A percentile compares a stretch with the other conserved stretches of the same genome.
Conservation (phyloP, 495 filamentous ascomycete genomes). For the Amphirosellinia nigrospora region DNA sequence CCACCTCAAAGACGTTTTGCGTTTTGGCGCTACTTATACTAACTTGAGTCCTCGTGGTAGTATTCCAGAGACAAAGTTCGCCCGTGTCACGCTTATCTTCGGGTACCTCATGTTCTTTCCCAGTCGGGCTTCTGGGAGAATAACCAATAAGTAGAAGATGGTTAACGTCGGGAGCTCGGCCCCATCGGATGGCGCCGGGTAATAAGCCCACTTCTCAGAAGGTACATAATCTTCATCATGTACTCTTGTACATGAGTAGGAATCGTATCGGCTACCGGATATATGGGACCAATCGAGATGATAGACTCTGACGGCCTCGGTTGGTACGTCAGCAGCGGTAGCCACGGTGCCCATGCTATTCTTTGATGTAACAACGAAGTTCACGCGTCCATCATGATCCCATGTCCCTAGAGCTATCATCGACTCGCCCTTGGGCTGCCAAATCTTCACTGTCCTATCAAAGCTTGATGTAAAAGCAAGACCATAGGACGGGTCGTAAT, state of each 20-base stretch:
- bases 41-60: constrained; percentile 54
- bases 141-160: constrained; percentile 78
- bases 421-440: constrained; percentile 57
- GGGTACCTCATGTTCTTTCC: constrained; percentile 60
- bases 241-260: constrained; percentile 55
- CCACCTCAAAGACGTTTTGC: constrained; percentile 79
- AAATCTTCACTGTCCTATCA: constrained; percentile 80
- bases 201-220: constrained; percentile 62
- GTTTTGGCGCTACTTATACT: constrained; percentile 57
- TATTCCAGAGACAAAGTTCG: constrained; percentile 76
- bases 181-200: constrained; percentile 81
- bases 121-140: constrained; percentile 61
- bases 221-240: constrained; percentile 49
- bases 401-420: constrained; percentile 58
- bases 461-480: constrained; percentile 79
- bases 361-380: constrained; percentile 69
- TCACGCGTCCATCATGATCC: constrained; percentile 69
- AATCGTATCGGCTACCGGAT: constrained; percentile 39
- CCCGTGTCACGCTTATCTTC: constrained; percentile 61
- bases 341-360: constrained; percentile 50
- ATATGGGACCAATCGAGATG: constrained; percentile 39
- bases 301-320: constrained; percentile 58
- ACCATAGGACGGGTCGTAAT: constrained; percentile 65
- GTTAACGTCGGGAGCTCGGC: constrained; percentile 52
- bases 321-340: constrained; percentile 57